Percentiles rank a stretch among this genome's conserved stretches.
These are phyloP conservation scores for Filobasidium uniguttulatum DNA, from an alignment of 1,284 basidiomycete genomes.

Conservation along the genomic window DNA sequence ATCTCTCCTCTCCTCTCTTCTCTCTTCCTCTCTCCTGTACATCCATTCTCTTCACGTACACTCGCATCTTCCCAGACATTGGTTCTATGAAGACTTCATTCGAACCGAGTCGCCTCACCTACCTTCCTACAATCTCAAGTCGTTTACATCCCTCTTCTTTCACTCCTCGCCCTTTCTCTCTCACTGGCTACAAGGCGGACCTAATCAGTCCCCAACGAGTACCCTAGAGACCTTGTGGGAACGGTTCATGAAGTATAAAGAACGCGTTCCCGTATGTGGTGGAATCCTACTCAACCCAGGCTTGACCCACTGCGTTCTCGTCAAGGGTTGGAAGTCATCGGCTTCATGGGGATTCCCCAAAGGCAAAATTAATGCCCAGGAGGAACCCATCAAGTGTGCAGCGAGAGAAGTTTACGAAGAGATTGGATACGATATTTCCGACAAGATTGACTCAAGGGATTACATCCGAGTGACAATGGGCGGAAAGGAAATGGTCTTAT, in stretches of 20 bases:
- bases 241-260: constrained; percentile 89
- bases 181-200: constrained; percentile 13
- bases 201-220: no score
- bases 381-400: constrained; percentile 69
- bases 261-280: constrained; percentile 94
- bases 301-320: constrained; percentile 71
- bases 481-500: constrained; percentile 79
- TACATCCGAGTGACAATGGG: constrained; percentile 77
- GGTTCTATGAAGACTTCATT: constrained; percentile 99
- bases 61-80: constrained; percentile 51
- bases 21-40: background rate
- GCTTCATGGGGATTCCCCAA: constrained; percentile 98
- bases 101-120: constrained; percentile 77
- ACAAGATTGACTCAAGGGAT: constrained; percentile 52
- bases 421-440: constrained; percentile 74
- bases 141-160: constrained; percentile 88
- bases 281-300: constrained; percentile 84
- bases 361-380: constrained; percentile 95
- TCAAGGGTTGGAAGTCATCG: constrained; percentile 94
- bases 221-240: constrained; percentile 32
- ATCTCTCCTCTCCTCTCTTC: background rate
- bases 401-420: constrained; percentile 87
- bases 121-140: constrained; percentile 75
- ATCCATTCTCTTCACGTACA: background rate
- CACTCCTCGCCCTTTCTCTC: constrained; percentile 21